These are phyloP conservation scores for Dioscorea cayenensis DNA, from an alignment of 116 monocot species.

Conservation along the genomic window DNA sequence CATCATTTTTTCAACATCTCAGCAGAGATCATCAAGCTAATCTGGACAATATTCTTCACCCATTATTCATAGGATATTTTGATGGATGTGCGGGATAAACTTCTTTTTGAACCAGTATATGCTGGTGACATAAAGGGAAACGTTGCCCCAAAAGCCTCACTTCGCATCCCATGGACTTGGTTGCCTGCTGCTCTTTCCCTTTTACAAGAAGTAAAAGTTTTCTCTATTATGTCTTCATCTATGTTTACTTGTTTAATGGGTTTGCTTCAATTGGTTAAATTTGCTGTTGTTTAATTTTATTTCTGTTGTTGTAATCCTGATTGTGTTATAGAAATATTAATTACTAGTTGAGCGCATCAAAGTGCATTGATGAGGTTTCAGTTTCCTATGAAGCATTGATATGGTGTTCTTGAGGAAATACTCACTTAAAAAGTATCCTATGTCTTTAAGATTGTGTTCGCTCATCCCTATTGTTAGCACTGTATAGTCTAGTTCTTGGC, in stretches of 20 bases:
- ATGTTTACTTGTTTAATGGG: background rate
- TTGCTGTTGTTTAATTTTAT: too few relatives aligned
- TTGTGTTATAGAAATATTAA: too few relatives aligned
- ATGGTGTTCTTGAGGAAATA: too few relatives aligned
- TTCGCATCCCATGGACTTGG: constrained; percentile 84
- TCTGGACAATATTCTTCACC: background rate
- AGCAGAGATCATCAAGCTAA: background rate
- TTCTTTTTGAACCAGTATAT: constrained; percentile 95
- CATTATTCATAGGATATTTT: constrained; percentile 58
- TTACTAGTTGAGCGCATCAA: too few relatives aligned
- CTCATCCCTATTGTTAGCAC: too few relatives aligned
- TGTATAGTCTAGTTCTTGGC: too few relatives aligned
- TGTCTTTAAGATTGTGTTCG: too few relatives aligned
- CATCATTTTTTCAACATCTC: background rate
- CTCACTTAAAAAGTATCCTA: too few relatives aligned
- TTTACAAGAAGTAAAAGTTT: constrained; percentile 71
- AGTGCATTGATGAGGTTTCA: too few relatives aligned
- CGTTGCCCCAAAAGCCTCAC: constrained; percentile 68
- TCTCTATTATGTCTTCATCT: background rate
- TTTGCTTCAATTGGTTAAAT: background rate
- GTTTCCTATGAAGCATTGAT: too few relatives aligned
- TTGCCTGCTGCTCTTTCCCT: constrained; percentile 76
- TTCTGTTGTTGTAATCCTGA: too few relatives aligned
- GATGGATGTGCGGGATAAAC: constrained; percentile 95
- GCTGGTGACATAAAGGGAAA: constrained; percentile 83